Base-by-base conservation (phyloP, 208 protist genomes). In the Wallacemonas rigidus region DNA sequence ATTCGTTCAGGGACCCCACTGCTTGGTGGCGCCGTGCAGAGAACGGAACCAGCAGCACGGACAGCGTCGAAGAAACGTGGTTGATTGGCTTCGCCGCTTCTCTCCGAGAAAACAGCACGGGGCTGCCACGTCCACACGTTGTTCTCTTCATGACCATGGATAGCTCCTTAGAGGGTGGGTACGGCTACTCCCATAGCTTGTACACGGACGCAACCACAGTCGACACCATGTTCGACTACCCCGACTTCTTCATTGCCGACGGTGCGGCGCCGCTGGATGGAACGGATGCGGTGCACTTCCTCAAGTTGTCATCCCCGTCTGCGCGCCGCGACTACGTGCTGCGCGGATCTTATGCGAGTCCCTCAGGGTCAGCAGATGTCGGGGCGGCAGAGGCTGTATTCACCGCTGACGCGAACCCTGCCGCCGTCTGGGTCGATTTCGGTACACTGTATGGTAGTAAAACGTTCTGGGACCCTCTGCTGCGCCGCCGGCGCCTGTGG, bases 381-480 rank as follows among this genome's bases (percentile, higher is more conserved):
- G 26, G 26, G n/a, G 51, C 2, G 14, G n/a, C 6, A 6, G 43
- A 51, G 6, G 36, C 73, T 17, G 54, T 77, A 44, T 68, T 74
- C 17, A 64, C 47, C 39, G 38, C 44, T 14, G 47, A 71, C 57
- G 2, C 17, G 2, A 15, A 36, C 7, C 70, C 58, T 5, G 38
- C 38, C 3, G 26, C 45, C 9, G 71, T 73, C 8, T 67, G 71
- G 48, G 12, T 80, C 3, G 78, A 81, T 67, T 69, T 75, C 51
- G 82, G 75, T 12, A 6, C 12, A 14, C 48, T 77, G 36, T 80
- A 76, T 35, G 69, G 47, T 2, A 35, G 61, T 2, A 83, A 71
- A 11, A 80, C 62, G n/a, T 81, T 79, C 69, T 75, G 60, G n/a
- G 82, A 79, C 53, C 57, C 71, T 11, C 50, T 81, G 14, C 56